Conservation (phyloP, 2,329 filamentous ascomycete species). For the Neocucurbitaria cava region DNA sequence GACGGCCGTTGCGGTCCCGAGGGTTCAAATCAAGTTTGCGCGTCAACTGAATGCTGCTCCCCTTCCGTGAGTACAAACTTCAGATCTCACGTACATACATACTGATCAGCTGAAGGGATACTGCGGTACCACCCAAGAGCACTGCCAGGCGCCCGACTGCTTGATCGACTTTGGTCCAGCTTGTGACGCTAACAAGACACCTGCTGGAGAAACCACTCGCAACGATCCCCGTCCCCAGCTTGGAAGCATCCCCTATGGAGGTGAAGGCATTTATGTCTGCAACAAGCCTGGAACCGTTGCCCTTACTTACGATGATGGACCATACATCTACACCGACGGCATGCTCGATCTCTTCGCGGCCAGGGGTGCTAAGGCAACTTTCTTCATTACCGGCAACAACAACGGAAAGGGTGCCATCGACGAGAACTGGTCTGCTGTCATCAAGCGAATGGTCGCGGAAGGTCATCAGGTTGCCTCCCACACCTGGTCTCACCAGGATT, state of each 20-base stretch:
- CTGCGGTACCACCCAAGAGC: conserved; percentile 61
- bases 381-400: conserved; percentile 69
- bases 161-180: conserved; percentile 65
- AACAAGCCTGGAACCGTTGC: conserved; percentile 64
- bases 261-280: conserved; percentile 64
- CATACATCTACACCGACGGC: conserved; percentile 65
- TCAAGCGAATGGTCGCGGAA: conserved; percentile 61
- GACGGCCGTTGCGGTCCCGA: conserved; percentile 38
- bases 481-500: conserved; percentile 62
- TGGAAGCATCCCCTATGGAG: conserved; percentile 63
- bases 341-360: conserved; percentile 66
- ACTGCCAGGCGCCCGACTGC: conserved; percentile 68
- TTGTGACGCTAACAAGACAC: conserved; percentile 65
- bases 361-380: conserved; percentile 70
- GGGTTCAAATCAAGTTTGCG: conserved; percentile 29
- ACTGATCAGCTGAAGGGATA: conserved; percentile 48
- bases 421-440: conserved; percentile 58
- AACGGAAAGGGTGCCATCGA: conserved; percentile 64
- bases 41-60: conserved; percentile 44
- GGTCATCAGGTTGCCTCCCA: conserved; percentile 69
- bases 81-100: background rate
- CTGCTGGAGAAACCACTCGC: conserved; percentile 62
- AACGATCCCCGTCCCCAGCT: conserved; percentile 59
- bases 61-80: conserved; percentile 19
- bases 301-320: conserved; percentile 72